phyloP scores from a whole-genome alignment of 305 asterid species.

The Euphrasia arctica region DNA sequence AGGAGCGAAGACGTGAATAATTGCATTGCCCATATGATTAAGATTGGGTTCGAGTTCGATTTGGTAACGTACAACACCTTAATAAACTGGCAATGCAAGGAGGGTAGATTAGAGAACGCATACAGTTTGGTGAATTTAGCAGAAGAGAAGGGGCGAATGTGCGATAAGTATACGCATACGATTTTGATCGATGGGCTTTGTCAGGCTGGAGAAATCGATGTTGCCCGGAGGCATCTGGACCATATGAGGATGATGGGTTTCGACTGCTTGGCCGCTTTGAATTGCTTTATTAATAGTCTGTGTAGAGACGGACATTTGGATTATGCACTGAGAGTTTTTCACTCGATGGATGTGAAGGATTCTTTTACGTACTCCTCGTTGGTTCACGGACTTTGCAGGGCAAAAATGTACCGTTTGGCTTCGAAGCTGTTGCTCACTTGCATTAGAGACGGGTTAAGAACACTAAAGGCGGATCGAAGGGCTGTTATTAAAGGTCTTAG shows the following conservation, averaged over 20 bases:
- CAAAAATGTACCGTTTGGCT: constrained; percentile 57
- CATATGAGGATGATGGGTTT: constrained; percentile 56
- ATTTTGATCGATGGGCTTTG: constrained; percentile 80
- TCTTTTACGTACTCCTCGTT: constrained; percentile 74
- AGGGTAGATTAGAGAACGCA: constrained; percentile 63
- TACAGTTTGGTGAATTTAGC: constrained; percentile 46
- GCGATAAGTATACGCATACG: constrained; percentile 72
- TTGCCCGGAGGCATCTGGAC: constrained; percentile 55
- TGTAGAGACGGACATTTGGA: constrained; percentile 68
- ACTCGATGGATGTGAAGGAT: constrained; percentile 59
- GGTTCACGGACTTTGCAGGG: constrained; percentile 77
- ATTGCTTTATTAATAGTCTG: constrained; percentile 66
- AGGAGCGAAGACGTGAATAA: constrained; percentile 44
- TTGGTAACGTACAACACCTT: constrained; percentile 71
- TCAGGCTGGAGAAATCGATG: constrained; percentile 57
- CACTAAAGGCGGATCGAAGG: constrained; percentile 53
- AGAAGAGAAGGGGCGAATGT: constrained; percentile 53
- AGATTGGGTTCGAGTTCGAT: constrained; percentile 77
- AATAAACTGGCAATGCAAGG: constrained; percentile 63
- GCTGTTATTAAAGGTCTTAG: constrained; percentile 58
- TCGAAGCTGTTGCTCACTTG: constrained; percentile 63
- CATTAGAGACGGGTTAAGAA: constrained; percentile 50
- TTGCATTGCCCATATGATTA: constrained; percentile 61
- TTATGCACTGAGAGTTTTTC: constrained; percentile 59
- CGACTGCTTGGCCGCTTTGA: constrained; percentile 63